Base-by-base conservation (phyloP, 164 flowering plant genomes). In the Sextonia rubra region DNA sequence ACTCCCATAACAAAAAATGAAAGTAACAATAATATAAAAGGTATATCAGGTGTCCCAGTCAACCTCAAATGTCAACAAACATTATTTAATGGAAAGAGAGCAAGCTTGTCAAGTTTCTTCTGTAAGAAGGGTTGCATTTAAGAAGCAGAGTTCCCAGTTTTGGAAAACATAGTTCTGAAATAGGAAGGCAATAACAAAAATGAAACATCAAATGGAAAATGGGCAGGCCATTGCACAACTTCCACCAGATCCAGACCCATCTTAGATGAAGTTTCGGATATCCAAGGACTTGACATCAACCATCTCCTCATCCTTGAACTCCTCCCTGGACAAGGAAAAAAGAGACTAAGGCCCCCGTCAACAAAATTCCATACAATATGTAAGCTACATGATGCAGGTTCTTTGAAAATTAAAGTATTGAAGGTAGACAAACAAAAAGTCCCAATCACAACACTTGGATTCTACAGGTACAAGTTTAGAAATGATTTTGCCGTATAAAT, bases 221-320 rank as follows among this genome's bases (percentile, higher is more conserved):
- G n/a, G 58, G 17, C n/a, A 20, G 14, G 23, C 14, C 64, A 22
- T 6, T 61, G 26, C 12, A 12, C 64, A 61, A 22, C 12, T 22
- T 20, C 23, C 23, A 61, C 64, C 25, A 61, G 70, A 44, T 12
- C 27, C 26, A n/a, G n/a, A 22, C 56, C n/a, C 3, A 26, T 52
- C 66, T 90, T 77, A 94, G 32, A 94, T 44, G 82, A 94, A 92
- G 86, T 94, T 92, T 74, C 97, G 70, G 77, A 94, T 85, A 83
- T 94, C 98, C 82, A 94, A 77, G n/a, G 92, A 81, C 85, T 90
- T 92, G 76, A 85, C 90, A 49, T 87, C 92, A 56, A 79, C 85
- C 91, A 82, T 82, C 70, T 78, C 80, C 79, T 91, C 97, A 68
- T 90, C 92, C 86, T 94, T 90, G 87, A 94, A 94, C 80, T 94